Evolutionary conservation across 768 basidiomycete species (phyloP).

Genomic region (Amanita jacksonii): DNA sequence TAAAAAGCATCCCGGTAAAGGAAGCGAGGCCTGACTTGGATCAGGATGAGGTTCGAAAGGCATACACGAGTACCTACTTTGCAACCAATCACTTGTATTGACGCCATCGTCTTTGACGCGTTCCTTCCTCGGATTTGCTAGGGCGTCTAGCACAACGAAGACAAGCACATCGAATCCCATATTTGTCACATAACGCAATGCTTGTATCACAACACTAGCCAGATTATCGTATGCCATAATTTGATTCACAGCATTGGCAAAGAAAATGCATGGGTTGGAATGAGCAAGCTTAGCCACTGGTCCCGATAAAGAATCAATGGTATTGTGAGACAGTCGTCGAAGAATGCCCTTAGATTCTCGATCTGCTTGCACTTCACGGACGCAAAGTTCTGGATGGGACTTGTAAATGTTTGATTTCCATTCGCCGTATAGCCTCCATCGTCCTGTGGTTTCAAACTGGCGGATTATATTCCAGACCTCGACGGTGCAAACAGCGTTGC

Average conservation of each 20-base stretch:
- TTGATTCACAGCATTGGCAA: slow-evolving; percentile 82
- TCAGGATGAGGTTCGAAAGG: slow-evolving; percentile 12
- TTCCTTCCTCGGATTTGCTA: slow-evolving; percentile 74
- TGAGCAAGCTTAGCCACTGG: slow-evolving; percentile 90
- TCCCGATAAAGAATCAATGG: slow-evolving; percentile 76
- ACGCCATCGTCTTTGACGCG: slow-evolving; percentile 90
- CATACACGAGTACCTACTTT: slow-evolving; percentile 49
- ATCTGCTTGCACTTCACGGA: slow-evolving; percentile 77
- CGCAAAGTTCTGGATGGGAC: slow-evolving; percentile 68
- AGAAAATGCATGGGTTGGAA: slow-evolving; percentile 89
- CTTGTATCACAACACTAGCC: slow-evolving; percentile 82
- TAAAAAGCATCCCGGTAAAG: slow-evolving; percentile 88
- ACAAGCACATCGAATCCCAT: slow-evolving; percentile 93
- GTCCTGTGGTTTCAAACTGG: slow-evolving; percentile 64
- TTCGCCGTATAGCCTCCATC: slow-evolving; percentile 93
- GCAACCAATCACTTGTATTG: slow-evolving; percentile 84
- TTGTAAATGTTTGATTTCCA: slow-evolving; percentile 74
- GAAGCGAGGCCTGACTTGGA: slow-evolving; percentile 66
- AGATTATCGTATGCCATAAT: slow-evolving; percentile 96
- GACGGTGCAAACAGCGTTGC: slow-evolving; percentile 81
- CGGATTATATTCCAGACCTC: slow-evolving; percentile 90
- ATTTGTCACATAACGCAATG: slow-evolving; percentile 78
- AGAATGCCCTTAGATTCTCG: slow-evolving; percentile 84
- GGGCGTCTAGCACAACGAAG: slow-evolving; percentile 77
- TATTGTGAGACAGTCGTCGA: slow-evolving; percentile 77